Percentiles rank a stretch among this genome's conserved stretches.
phyloP scores from a whole-genome alignment of 139 green algal species.

The Tetradesmus lagerheimii region DNA sequence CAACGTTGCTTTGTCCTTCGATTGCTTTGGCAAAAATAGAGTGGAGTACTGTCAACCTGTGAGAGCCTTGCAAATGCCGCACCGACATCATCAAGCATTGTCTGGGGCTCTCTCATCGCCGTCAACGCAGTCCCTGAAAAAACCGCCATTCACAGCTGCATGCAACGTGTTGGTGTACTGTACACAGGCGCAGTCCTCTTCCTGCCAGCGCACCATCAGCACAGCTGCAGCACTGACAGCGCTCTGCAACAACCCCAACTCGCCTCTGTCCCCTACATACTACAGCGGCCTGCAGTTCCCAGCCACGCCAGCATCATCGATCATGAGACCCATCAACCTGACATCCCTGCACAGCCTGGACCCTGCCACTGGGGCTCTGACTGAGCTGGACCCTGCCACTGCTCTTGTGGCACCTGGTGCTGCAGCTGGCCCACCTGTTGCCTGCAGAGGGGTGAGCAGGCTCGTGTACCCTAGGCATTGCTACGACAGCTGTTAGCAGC shows the following conservation, averaged over 20 bases:
- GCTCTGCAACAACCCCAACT: slow-evolving; percentile 18
- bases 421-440: slow-evolving; percentile 6
- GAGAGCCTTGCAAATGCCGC: too few relatives aligned
- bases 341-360: background rate
- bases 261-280: slow-evolving; percentile 45
- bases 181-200: slow-evolving; percentile 35
- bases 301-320: background rate
- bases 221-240: background rate
- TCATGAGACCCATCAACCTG: background rate
- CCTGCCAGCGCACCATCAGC: slow-evolving; percentile 49
- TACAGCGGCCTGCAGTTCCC: slow-evolving; percentile 33
- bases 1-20: background rate
- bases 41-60: too few relatives aligned
- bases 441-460: slow-evolving; percentile 35
- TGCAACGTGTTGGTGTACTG: background rate
- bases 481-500: background rate
- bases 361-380: slow-evolving; percentile 38
- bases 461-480: background rate
- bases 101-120: background rate
- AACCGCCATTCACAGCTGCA: background rate
- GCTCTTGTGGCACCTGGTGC: background rate
- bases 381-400: background rate
- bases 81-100: background rate
- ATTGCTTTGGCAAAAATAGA: too few relatives aligned
- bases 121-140: too few relatives aligned